Percentiles rank a stretch among this genome's conserved stretches.
These are phyloP conservation scores for Solanum medicagineum DNA, from an alignment of 257 asterid genomes.

Conservation along the genomic window DNA sequence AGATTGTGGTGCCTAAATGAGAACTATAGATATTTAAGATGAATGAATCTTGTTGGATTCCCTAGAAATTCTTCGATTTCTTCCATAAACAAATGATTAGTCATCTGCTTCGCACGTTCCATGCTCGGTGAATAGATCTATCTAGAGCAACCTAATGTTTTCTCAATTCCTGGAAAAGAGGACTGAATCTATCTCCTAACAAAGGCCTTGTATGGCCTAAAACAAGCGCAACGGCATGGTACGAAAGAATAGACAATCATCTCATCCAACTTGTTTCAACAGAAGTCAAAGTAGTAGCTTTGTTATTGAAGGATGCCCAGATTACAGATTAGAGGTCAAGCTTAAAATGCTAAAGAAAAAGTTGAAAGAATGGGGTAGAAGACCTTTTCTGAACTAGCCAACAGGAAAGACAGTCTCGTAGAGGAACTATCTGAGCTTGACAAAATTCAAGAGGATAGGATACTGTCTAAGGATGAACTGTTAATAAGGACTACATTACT, in stretches of 20 bases:
- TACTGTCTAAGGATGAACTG: too few relatives aligned
- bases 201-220: neutral
- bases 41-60: neutral
- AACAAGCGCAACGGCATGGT: neutral
- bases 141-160: neutral
- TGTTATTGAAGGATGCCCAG: neutral
- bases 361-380: neutral
- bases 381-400: neutral
- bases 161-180: neutral
- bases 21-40: neutral
- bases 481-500: too few relatives aligned
- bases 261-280: neutral
- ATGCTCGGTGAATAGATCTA: neutral
- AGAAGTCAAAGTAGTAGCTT: neutral
- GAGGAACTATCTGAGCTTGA: too few relatives aligned
- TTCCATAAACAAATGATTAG: neutral
- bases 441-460: too few relatives aligned
- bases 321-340: neutral
- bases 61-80: neutral
- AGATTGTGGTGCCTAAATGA: neutral
- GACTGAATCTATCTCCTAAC: neutral
- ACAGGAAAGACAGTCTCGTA: too few relatives aligned
- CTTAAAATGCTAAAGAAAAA: neutral
- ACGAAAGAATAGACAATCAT: neutral
- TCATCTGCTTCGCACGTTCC: neutral